A percentile compares a stretch with the other conserved stretches of the same genome.
These are phyloP conservation scores for Leptographium radiaticola DNA, from an alignment of 2,329 filamentous ascomycete genomes.

Conservation along the genomic window DNA sequence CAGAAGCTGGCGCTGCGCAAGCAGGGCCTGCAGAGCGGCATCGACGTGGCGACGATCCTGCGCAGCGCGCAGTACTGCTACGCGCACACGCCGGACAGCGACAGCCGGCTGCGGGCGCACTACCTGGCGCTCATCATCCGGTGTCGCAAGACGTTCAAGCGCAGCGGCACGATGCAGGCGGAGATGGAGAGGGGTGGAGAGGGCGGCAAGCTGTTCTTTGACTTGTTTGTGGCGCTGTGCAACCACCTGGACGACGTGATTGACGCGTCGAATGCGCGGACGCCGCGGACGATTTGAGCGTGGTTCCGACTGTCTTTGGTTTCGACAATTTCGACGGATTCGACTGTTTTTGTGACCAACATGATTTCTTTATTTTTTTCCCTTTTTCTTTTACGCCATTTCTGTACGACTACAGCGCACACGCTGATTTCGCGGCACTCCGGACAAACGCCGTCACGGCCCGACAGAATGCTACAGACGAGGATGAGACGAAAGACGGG, in stretches of 20 bases:
- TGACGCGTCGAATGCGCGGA: conserved; percentile 61
- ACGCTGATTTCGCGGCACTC: conserved; percentile 24
- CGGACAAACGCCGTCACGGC: conserved; percentile 11
- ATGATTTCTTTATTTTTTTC: background rate
- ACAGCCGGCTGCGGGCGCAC: conserved; percentile 87
- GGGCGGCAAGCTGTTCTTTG: conserved; percentile 81
- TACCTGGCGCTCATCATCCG: conserved; percentile 96
- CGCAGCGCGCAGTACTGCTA: conserved; percentile 91
- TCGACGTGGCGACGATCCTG: conserved; percentile 84
- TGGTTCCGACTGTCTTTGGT: conserved; percentile 5
- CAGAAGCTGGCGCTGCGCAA: conserved; percentile 86
- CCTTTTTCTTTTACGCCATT: background rate
- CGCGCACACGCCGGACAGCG: conserved; percentile 83
- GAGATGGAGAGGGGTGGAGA: conserved; percentile 84
- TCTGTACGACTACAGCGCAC: background rate
- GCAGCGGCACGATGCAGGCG: conserved; percentile 95
- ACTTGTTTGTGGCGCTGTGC: conserved; percentile 95
- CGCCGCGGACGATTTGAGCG: conserved; percentile 44
- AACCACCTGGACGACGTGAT: conserved; percentile 96
- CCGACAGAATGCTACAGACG: background rate
- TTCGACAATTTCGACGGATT: background rate
- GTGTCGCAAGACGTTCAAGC: conserved; percentile 94
- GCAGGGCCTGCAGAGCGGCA: conserved; percentile 85
- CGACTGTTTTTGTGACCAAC: too few species aligned
- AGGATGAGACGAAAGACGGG: background rate